Base-by-base conservation (phyloP, 2,329 filamentous ascomycete species). In the Aureobasidium namibiae region DNA sequence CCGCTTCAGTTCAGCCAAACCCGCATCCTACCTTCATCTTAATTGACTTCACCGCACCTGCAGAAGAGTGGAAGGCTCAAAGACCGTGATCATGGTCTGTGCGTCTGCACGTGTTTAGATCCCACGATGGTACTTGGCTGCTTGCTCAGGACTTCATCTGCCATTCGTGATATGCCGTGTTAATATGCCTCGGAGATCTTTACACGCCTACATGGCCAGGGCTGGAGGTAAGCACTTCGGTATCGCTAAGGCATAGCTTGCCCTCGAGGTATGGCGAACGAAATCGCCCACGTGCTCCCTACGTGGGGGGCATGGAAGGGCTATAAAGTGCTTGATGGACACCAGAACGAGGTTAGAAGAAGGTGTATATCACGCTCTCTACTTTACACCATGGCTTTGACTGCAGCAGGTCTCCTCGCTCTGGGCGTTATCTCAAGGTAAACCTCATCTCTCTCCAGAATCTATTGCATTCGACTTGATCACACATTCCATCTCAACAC, bases 401-500 rank as follows among this genome's bases (percentile, higher is more conserved):
- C 34, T 34, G 33, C 21, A 21, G 41, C 31, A 23, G 29, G 54
- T 58, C 44, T 58, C 11, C 18, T 58, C 18, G 54, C 44, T 33
- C 23, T 58, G 23, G 54, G 54, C 44, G 31, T 58, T 41, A 29
- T 57, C 21, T 45, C 24, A 49, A 58, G 54, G 54, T 58, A 33
- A 16, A 10, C 44, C 5, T 14, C 3, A n/a, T 56, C n/a, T 44
- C 13, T 45, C 18, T 9, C 9, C 2, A 16, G 18, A 29, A 26
- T 7, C 10, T 7, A 13, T 26, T 10, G 39, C 44, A 46, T 10
- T 31, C 45, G 18, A 33, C 10, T 14, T 23, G 7, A 11, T 14
- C 14, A 21, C 4, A 42, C 24, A 2, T 4, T 14, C 21, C 13
- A 42, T 13, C 11, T 14, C 13, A 42, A 4, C 11, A 13, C 24